phyloP scores from a whole-genome alignment of 2,329 filamentous ascomycete species.

The Cadophora sp. region DNA sequence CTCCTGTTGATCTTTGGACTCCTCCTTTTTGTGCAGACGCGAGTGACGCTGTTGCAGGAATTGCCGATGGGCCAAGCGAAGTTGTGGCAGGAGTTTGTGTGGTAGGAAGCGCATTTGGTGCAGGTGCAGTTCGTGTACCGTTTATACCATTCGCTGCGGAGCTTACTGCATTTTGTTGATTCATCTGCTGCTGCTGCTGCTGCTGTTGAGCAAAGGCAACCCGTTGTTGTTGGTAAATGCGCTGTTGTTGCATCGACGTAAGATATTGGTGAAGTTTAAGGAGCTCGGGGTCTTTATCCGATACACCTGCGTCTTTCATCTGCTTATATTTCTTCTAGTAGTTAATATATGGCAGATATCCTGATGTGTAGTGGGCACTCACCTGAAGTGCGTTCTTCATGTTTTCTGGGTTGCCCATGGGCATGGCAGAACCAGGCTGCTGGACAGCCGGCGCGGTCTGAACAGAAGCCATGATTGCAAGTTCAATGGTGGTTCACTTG shows the following conservation, averaged over 20 bases:
- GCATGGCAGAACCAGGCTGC: constrained; percentile 65
- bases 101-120: constrained; percentile 36
- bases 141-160: constrained; percentile 63
- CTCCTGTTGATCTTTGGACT: constrained; percentile 38
- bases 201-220: constrained; percentile 63
- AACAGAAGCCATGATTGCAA: constrained; percentile 76
- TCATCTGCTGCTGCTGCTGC: constrained; percentile 50
- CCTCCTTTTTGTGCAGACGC: constrained; percentile 37
- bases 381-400: constrained; percentile 77
- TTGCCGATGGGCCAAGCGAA: constrained; percentile 42
- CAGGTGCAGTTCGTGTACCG: constrained; percentile 52
- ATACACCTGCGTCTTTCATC: constrained; percentile 86
- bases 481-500: constrained; percentile 23
- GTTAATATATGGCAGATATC: constrained; percentile 40
- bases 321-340: constrained; percentile 77
- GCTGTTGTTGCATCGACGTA: constrained; percentile 71
- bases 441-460: constrained; percentile 74
- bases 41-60: constrained; percentile 35
- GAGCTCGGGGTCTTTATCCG: constrained; percentile 84
- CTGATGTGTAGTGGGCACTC: constrained; percentile 44
- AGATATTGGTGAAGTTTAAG: constrained; percentile 82
- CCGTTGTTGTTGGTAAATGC: constrained; percentile 44
- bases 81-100: constrained; percentile 35
- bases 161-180: constrained; percentile 61
- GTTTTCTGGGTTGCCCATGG: constrained; percentile 68